Conservation (phyloP, 225 moss, liverwort and hornwort species). For the Asterella californica region DNA sequence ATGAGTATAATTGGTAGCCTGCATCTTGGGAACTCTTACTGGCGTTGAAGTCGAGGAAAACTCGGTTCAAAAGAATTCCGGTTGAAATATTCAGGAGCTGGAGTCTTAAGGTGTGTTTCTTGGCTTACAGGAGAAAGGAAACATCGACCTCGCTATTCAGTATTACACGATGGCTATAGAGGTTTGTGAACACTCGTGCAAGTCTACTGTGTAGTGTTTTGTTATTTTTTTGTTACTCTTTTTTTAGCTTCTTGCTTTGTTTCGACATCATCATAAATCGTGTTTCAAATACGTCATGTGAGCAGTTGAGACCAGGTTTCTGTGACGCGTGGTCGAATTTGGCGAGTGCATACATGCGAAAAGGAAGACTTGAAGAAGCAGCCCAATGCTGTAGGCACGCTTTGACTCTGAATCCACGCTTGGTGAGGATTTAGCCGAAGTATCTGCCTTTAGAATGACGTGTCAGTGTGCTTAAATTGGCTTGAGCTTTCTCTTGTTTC, state of each 20-base stretch:
- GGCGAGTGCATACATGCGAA: conserved; percentile 99
- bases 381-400: conserved; percentile 95
- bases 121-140: conserved; percentile 80
- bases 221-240: neutral
- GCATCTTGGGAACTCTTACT: neutral
- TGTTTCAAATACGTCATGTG: neutral
- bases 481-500: neutral
- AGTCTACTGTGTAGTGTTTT: neutral
- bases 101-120: neutral
- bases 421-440: conserved; percentile 52
- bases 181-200: conserved; percentile 36
- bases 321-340: conserved; percentile 99
- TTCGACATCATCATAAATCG: neutral
- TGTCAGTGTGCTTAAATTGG: neutral
- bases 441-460: neutral
- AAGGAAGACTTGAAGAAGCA: conserved; percentile 90
- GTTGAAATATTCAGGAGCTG: neutral
- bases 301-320: conserved; percentile 87
- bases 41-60: neutral
- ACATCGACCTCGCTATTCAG: conserved; percentile 91
- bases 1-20: neutral
- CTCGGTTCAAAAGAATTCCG: neutral
- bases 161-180: conserved; percentile 88
- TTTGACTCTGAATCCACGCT: conserved; percentile 73
- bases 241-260: neutral